Percentiles rank a stretch among this genome's conserved stretches.
Conservation (phyloP, 2,329 filamentous ascomycete genomes). For the Neurospora sp. region DNA sequence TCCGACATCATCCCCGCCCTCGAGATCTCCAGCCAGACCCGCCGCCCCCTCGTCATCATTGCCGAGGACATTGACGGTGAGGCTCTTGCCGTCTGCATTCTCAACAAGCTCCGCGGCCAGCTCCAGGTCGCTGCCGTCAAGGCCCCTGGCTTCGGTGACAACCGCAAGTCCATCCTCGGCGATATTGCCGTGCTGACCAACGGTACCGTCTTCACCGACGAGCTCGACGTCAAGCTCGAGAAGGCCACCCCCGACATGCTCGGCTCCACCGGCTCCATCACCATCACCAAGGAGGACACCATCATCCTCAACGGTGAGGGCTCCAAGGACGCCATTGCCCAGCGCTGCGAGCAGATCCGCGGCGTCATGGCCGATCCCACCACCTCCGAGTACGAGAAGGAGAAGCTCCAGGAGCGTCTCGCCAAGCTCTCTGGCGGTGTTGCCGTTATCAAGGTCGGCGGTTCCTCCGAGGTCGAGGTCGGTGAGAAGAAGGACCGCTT, state of each 20-base stretch:
- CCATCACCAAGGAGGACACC: slow-evolving; percentile 99
- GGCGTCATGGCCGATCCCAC: slow-evolving; percentile 88
- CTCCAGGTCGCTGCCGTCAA: slow-evolving; percentile 98
- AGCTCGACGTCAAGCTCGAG: slow-evolving; percentile 98
- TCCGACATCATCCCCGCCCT: slow-evolving; percentile 98
- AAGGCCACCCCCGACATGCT: slow-evolving; percentile 95
- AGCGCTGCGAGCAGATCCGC: slow-evolving; percentile 98
- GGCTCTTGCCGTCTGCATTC: slow-evolving; percentile 95
- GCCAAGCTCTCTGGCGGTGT: slow-evolving; percentile 99
- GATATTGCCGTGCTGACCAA: slow-evolving; percentile 94
- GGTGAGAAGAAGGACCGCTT: slow-evolving; percentile 99
- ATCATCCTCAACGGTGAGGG: slow-evolving; percentile 97
- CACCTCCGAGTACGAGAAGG: slow-evolving; percentile 99
- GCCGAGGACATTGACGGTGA: slow-evolving; percentile 99
- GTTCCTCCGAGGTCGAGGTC: slow-evolving; percentile 95
- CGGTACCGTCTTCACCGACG: slow-evolving; percentile 93
- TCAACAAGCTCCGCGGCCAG: slow-evolving; percentile 99
- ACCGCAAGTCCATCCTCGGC: slow-evolving; percentile 98
- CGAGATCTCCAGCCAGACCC: slow-evolving; percentile 90
- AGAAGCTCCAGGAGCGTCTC: slow-evolving; percentile 99
- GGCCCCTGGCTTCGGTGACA: slow-evolving; percentile 98
- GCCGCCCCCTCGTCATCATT: slow-evolving; percentile 94
- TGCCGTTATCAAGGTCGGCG: slow-evolving; percentile 98
- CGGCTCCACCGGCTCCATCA: slow-evolving; percentile 94
- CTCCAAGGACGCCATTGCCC: slow-evolving; percentile 82